These are phyloP conservation scores for Geotrichum phurueaensis DNA, from an alignment of 1,139 yeast genomes.

Conservation along the genomic window DNA sequence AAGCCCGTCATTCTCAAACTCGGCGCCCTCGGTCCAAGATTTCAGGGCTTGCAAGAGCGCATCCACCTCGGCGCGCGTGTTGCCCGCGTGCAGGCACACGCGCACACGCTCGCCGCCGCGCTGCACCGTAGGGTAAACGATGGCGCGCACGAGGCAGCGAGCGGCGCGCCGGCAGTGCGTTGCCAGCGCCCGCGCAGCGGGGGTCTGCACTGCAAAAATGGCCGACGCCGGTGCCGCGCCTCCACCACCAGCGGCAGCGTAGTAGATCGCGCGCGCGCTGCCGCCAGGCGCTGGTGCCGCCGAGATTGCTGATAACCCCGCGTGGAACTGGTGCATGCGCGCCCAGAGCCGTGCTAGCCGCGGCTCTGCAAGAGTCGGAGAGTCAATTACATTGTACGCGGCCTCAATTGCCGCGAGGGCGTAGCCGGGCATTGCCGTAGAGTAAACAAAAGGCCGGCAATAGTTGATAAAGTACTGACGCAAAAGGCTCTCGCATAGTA, in stretches of 20 bases:
- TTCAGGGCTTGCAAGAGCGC: constrained; percentile 17
- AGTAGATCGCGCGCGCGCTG: constrained; percentile 21
- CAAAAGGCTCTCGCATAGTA: constrained; percentile 22
- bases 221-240: constrained; percentile 11
- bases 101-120: constrained; percentile 27
- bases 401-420: constrained; percentile 23
- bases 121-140: constrained; percentile 30
- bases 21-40: constrained; percentile 13
- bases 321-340: background rate
- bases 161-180: constrained; percentile 23
- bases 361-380: constrained; percentile 1
- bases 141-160: constrained; percentile 25
- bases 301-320: background rate
- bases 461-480: constrained; percentile 27
- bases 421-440: constrained; percentile 24
- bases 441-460: constrained; percentile 29
- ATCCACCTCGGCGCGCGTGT: constrained; percentile 21
- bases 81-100: constrained; percentile 27
- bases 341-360: background rate
- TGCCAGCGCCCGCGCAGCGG: constrained; percentile 24
- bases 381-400: constrained; percentile 19
- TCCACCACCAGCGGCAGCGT: background rate
- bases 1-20: background rate
- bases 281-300: constrained; percentile 20
- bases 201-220: constrained; percentile 24